phyloP scores from a whole-genome alignment of 2,329 filamentous ascomycete genomes.

The Ramularia endophylla region DNA sequence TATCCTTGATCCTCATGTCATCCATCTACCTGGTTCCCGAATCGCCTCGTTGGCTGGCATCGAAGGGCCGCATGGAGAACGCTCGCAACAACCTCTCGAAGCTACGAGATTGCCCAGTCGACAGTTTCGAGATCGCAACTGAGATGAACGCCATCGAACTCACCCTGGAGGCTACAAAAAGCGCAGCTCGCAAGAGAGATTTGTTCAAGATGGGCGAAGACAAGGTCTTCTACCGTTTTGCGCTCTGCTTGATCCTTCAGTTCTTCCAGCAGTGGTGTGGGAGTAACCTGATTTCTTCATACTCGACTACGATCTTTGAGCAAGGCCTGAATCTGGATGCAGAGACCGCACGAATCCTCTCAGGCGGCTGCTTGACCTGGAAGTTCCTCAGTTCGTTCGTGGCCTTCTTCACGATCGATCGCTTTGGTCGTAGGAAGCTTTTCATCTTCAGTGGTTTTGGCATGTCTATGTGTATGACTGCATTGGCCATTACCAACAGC shows the following conservation, averaged over 20 bases:
- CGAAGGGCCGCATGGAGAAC: slow-evolving; percentile 24
- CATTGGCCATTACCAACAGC: slow-evolving; percentile 48
- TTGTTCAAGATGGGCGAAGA: slow-evolving; percentile 47
- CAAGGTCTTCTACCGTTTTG: slow-evolving; percentile 46
- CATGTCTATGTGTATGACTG: slow-evolving; percentile 52
- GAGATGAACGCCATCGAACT: slow-evolving; percentile 46
- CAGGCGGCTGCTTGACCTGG: slow-evolving; percentile 47
- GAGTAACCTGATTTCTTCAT: slow-evolving; percentile 31
- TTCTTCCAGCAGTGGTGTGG: slow-evolving; percentile 49
- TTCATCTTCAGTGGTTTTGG: slow-evolving; percentile 49
- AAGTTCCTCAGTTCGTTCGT: slow-evolving; percentile 50
- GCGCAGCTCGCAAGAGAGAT: slow-evolving; percentile 35
- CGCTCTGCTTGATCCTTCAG: slow-evolving; percentile 45
- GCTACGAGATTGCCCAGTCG: slow-evolving; percentile 35
- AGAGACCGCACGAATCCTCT: slow-evolving; percentile 38
- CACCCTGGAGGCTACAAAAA: slow-evolving; percentile 41
- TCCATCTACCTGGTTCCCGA: slow-evolving; percentile 34
- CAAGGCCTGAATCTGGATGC: slow-evolving; percentile 33
- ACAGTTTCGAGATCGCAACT: slow-evolving; percentile 34
- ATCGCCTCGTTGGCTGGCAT: slow-evolving; percentile 35
- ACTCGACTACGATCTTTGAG: slow-evolving; percentile 26
- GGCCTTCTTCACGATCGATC: slow-evolving; percentile 47
- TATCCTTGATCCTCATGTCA: slow-evolving; percentile 28
- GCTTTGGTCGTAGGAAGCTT: slow-evolving; percentile 44
- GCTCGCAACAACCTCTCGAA: slow-evolving; percentile 30